Percentiles rank a stretch among this genome's conserved stretches.
Evolutionary conservation across 139 green algal genomes (phyloP).

Genomic region (Nannochloris sp.): DNA sequence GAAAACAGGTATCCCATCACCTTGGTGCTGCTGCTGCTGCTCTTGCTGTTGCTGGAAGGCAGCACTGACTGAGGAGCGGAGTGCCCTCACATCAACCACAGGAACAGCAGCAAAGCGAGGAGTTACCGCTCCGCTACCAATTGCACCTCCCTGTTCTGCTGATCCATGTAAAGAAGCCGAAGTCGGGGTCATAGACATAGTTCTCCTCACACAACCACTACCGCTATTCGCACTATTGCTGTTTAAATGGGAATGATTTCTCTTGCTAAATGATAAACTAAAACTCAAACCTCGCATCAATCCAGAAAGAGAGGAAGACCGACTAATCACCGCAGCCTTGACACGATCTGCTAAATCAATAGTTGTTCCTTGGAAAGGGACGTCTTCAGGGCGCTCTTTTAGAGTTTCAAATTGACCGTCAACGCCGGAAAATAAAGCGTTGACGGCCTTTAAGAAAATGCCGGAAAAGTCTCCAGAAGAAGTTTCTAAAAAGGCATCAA

Average conservation of each 20-base stretch:
- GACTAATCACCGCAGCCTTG: neutral
- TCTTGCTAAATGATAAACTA: neutral
- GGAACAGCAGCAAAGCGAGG: neutral
- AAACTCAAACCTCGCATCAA: constrained; percentile 6
- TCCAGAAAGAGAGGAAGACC: constrained; percentile 1
- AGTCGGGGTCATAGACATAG: neutral
- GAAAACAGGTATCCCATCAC: too few relatives aligned
- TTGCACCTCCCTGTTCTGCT: neutral
- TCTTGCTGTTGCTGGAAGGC: neutral
- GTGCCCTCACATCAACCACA: neutral
- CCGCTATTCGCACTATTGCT: too few relatives aligned
- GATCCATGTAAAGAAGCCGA: neutral
- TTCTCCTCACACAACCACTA: neutral
- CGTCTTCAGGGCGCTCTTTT: neutral
- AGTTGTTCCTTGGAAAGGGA: neutral
- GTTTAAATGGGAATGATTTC: neutral
- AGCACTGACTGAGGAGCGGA: neutral
- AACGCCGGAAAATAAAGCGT: constrained; percentile 7
- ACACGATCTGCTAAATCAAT: constrained; percentile 1
- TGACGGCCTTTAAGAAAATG: neutral
- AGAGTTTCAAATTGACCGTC: constrained; percentile 11
- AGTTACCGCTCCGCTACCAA: neutral
- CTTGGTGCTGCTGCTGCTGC: too few relatives aligned
- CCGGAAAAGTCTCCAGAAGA: neutral
- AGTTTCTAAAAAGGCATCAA: constrained; percentile 15